These are phyloP conservation scores for Venustampulla echinocandica DNA, from an alignment of 495 filamentous ascomycete species.

Conservation along the genomic window DNA sequence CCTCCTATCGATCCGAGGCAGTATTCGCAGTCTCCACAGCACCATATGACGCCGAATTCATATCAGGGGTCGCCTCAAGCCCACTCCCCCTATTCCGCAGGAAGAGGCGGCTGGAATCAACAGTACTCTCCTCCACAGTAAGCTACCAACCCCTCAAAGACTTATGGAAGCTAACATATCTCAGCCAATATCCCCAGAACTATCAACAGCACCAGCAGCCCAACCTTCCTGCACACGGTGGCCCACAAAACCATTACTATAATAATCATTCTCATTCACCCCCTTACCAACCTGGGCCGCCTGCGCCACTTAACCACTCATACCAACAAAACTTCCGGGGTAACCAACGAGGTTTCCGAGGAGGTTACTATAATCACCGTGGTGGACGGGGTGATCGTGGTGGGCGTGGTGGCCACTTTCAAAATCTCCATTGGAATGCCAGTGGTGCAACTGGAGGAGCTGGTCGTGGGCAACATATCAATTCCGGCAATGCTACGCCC, in stretches of 20 bases:
- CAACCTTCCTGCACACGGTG: slow-evolving; percentile 36
- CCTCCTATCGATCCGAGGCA: slow-evolving; percentile 34
- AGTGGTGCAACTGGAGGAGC: slow-evolving; percentile 20
- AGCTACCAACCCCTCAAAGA: not conserved
- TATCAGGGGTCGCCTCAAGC: slow-evolving; percentile 53
- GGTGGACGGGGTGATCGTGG: slow-evolving; percentile 23
- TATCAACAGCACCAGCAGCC: slow-evolving; percentile 36
- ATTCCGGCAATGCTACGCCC: slow-evolving; percentile 26
- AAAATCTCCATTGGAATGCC: slow-evolving; percentile 54
- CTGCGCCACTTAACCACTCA: slow-evolving; percentile 42
- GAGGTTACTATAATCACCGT: slow-evolving; percentile 25
- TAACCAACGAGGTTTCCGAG: slow-evolving; percentile 24
- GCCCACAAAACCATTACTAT: slow-evolving; percentile 44
- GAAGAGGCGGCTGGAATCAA: slow-evolving; percentile 48
- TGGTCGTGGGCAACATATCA: slow-evolving; percentile 35
- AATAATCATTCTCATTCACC: slow-evolving; percentile 43
- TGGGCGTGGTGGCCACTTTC: slow-evolving; percentile 43
- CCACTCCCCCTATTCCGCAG: slow-evolving; percentile 52
- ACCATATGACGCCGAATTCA: slow-evolving; percentile 37
- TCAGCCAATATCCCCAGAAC: slow-evolving; percentile 37
- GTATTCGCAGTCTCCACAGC: slow-evolving; percentile 50
- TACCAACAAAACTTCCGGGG: slow-evolving; percentile 30
- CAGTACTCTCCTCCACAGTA: slow-evolving; percentile 48
- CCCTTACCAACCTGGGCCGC: slow-evolving; percentile 42
- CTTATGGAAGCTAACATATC: slow-evolving; percentile 22